These are phyloP conservation scores for Leccinum boreale DNA, from an alignment of 768 basidiomycete genomes.

Conservation along the genomic window DNA sequence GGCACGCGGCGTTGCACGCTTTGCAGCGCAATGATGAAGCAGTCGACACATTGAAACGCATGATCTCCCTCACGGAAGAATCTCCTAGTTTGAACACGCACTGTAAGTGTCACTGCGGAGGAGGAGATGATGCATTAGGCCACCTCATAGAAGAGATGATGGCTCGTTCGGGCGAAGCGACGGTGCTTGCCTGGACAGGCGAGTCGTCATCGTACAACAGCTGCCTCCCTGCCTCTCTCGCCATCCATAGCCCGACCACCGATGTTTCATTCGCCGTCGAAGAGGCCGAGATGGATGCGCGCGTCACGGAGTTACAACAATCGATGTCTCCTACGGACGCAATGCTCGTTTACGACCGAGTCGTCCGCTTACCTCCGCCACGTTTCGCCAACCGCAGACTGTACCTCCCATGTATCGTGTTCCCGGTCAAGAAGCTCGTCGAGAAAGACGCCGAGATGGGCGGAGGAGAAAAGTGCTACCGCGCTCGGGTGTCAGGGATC, in stretches of 20 bases:
- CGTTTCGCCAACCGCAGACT: slow-evolving; percentile 4
- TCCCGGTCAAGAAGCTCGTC: not conserved
- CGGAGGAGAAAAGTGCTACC: not conserved
- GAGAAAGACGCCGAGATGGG: not conserved
- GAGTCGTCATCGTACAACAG: slow-evolving; percentile 12
- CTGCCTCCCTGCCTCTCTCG: slow-evolving; percentile 8
- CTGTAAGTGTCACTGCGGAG: slow-evolving; percentile 9
- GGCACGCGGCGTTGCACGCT: not conserved
- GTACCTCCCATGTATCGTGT: slow-evolving; percentile 11
- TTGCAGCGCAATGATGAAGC: slow-evolving; percentile 2
- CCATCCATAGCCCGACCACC: not conserved
- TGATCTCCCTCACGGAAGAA: not conserved
- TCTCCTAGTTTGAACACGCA: not conserved
- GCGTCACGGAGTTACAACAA: not conserved
- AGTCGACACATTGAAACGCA: not conserved
- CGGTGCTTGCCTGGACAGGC: slow-evolving; percentile 11
- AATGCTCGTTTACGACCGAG: not conserved
- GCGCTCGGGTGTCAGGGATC: slow-evolving; percentile 1
- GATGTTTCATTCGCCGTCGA: no score
- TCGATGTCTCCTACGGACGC: not conserved
- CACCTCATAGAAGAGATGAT: slow-evolving; percentile 14
- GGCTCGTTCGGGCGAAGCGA: slow-evolving; percentile 3
- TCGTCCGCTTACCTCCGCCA: not conserved
- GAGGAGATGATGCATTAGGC: slow-evolving; percentile 3
- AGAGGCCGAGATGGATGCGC: not conserved